Base-by-base conservation (phyloP, 1,284 basidiomycete genomes). In the Melampsora americana region DNA sequence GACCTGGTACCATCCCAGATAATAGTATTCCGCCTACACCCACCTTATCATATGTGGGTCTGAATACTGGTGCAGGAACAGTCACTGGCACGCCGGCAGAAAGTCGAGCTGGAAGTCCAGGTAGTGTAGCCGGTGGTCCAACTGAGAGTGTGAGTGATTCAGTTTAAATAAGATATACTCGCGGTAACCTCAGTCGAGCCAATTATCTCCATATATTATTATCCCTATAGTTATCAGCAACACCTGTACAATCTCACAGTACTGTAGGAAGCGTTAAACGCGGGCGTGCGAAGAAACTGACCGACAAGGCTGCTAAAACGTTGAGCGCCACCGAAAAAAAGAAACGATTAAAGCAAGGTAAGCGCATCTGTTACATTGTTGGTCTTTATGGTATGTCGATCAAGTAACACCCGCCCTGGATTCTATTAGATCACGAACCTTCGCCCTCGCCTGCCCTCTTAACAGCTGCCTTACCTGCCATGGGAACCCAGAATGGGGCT, bases 91-190 rank as follows among this genome's bases (percentile, higher is more conserved):
- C 70, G 16, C 70, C 70, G 1, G 64, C 28, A 14, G 72, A 50
- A 20, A 74, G 72, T 67, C 64, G 65, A 42, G 72, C 64, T 26
- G 72, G 72, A 26, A 74, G 64, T 67, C 72, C 72, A 30, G 72
- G 72, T 66, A 74, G 72, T 67, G 56, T 67, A 26, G 70, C 64
- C 56, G 62, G 70, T 23, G 62, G 61, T 56, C n/a, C 46, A 3
- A 73, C 60, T 32, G 70, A 73, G 48, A 73, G 44, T 66, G 70
- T 73, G 11, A 73, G 70, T 66, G 6, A 53, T 53, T 35, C 35
- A 35, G 50, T 53, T 7, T 56, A 56, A 16, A 56, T 56, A 56
- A 18, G 1, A 9, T 32, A 35, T 35, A 9, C 9, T 18, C 35
- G 12, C 16, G 61, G 16, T 64, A 35, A 35, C 9, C n/a, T 46